Evolutionary conservation across 139 green algal genomes (phyloP), one percentile per base, ranked within the genome.

Genomic region (Coelastrella sp.): DNA sequence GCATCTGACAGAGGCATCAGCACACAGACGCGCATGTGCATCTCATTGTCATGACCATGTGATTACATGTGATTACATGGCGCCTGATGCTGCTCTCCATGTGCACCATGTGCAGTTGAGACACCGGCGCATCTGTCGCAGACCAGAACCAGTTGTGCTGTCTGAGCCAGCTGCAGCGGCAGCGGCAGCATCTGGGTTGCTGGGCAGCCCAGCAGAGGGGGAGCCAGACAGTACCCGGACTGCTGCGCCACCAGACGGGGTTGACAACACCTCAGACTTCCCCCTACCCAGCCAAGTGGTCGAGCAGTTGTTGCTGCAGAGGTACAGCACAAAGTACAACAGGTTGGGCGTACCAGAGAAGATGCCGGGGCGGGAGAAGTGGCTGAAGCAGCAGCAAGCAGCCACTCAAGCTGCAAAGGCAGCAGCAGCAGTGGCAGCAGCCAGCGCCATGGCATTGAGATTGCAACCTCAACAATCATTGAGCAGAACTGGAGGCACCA

Each of bases 301-400:
- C 6, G 89, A 88, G 57, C 57, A 84, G 25, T 25, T 93, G 74
- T 58, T 93, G 70, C 22, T 91, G 17, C 70, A 91, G 25, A 66
- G 87, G 8, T 91, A 91, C 66, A 78, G 76, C 5, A 70, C 81
- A 24, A 93, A 93, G 82, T 93, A 91, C 65, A 59, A 56, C 5
- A 57, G 68, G 14, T 35, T 88, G 27, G 68, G 84, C 9, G 27
- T 88, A 49, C 84, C 84, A 25, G 12, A 88, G 4, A 88, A 70
- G 56, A 88, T 88, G 84, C 84, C 84, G 6, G 68, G 66, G 19
- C 15, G 84, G 35, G 15, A 27, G 10, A 80, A 57, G 35, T 88
- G 84, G 84, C 68, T 61, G 68, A 88, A 75, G n/a, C n/a, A 81
- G 66, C 66, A 88, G 49, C 49, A 57, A n/a, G 74, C 82, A 87